These are phyloP conservation scores for Breynia disticha DNA, from an alignment of 441 rosid species.

Conservation along the genomic window DNA sequence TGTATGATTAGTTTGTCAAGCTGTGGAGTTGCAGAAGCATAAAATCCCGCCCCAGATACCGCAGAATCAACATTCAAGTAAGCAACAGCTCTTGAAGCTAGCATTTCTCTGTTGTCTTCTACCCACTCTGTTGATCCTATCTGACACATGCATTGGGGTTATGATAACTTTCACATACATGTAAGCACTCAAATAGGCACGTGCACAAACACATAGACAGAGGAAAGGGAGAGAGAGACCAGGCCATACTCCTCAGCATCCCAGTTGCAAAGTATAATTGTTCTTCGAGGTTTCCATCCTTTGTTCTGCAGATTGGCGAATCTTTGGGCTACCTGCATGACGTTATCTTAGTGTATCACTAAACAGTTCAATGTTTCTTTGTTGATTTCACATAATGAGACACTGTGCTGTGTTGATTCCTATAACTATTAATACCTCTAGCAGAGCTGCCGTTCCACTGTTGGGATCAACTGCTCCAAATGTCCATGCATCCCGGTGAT, in stretches of 20 bases:
- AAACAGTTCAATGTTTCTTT: background rate
- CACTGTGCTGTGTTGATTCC: background rate
- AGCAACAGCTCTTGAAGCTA: constrained; percentile 66
- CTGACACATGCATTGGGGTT: constrained; percentile 27
- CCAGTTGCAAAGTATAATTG: constrained; percentile 78
- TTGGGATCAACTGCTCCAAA: constrained; percentile 93
- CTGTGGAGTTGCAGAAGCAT: constrained; percentile 74
- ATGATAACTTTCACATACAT: constrained; percentile 9
- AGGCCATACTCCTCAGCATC: constrained; percentile 92
- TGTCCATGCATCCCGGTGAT: constrained; percentile 92
- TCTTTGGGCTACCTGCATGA: constrained; percentile 60
- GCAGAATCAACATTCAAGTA: constrained; percentile 71
- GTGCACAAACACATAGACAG: background rate
- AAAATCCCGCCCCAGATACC: constrained; percentile 58
- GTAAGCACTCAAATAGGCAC: background rate
- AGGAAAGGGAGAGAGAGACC: constrained; percentile 33
- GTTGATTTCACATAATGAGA: background rate
- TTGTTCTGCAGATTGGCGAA: constrained; percentile 45
- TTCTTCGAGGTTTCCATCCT: constrained; percentile 82
- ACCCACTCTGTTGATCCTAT: constrained; percentile 94
- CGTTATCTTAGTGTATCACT: constrained; percentile 7
- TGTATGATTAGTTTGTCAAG: constrained; percentile 59
- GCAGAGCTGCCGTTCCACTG: constrained; percentile 75
- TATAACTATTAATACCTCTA: constrained; percentile 51
- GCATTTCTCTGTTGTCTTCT: constrained; percentile 72